Conservation (phyloP, 192 early-diverging fungal genomes). For the Coemansia umbellata region DNA sequence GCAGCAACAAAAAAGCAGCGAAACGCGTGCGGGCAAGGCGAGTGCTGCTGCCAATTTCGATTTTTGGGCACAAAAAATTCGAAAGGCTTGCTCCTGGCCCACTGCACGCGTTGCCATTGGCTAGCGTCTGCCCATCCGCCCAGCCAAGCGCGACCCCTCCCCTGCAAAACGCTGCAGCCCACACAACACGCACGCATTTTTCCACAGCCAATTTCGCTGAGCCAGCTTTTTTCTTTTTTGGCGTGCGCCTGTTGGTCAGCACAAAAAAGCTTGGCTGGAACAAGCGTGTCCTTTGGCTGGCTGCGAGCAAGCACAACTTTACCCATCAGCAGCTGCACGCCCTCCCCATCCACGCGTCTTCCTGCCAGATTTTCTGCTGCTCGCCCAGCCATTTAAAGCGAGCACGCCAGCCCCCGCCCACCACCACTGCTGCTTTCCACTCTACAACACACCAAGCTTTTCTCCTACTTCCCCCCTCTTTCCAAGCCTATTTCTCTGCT, state of each 20-base stretch:
- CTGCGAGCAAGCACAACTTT: no score
- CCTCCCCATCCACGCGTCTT: background rate
- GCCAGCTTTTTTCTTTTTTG: slow-evolving; percentile 6
- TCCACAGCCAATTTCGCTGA: slow-evolving; percentile 7
- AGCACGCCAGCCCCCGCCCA: slow-evolving; percentile 16
- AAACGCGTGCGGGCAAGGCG: background rate
- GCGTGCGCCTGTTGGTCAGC: background rate
- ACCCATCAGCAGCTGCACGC: background rate
- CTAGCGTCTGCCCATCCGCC: background rate
- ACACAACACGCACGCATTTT: background rate
- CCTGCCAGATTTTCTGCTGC: slow-evolving; percentile 4
- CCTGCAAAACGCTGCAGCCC: background rate
- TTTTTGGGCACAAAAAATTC: slow-evolving; percentile 11
- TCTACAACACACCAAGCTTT: slow-evolving; percentile 10
- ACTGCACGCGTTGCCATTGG: slow-evolving; percentile 11
- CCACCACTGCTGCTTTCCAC: slow-evolving; percentile 4
- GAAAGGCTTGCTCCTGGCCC: background rate
- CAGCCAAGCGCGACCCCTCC: background rate
- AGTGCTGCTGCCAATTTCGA: slow-evolving; percentile 7
- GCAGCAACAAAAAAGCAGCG: no score
- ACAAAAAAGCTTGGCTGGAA: background rate
- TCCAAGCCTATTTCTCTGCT: slow-evolving; percentile 7
- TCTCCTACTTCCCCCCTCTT: background rate
- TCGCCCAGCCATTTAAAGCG: slow-evolving; percentile 26
- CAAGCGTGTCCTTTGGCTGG: no score